These are phyloP conservation scores for Alternaria brassicicola DNA, from an alignment of 2,329 filamentous ascomycete species.

Conservation along the genomic window DNA sequence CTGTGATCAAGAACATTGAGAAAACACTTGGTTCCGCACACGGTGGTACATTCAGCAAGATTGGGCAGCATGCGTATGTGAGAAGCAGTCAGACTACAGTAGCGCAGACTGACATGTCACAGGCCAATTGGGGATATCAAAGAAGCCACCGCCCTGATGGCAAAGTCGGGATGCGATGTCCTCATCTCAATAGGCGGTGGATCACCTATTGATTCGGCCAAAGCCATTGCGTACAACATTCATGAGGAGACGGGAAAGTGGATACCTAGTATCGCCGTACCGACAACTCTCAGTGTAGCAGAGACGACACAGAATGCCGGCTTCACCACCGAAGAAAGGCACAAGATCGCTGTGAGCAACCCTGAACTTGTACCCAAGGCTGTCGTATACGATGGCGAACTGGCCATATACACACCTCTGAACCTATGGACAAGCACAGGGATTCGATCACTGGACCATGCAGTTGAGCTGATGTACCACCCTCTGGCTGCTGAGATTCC, in stretches of 20 bases:
- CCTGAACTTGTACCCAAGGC: slow-evolving; percentile 54
- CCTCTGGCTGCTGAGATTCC: slow-evolving; percentile 58
- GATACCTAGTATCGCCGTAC: slow-evolving; percentile 48
- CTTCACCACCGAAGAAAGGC: slow-evolving; percentile 58
- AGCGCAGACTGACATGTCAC: slow-evolving; percentile 13
- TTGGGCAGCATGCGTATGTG: slow-evolving; percentile 61
- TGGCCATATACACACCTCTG: slow-evolving; percentile 58
- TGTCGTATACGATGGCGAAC: slow-evolving; percentile 60
- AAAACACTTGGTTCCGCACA: slow-evolving; percentile 54
- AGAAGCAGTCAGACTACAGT: not conserved
- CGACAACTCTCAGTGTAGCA: slow-evolving; percentile 56
- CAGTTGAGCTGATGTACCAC: slow-evolving; percentile 62
- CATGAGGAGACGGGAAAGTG: slow-evolving; percentile 47
- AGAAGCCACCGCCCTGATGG: slow-evolving; percentile 45
- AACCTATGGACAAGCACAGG: slow-evolving; percentile 60
- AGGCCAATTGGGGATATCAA: slow-evolving; percentile 46
- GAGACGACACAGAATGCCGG: slow-evolving; percentile 61
- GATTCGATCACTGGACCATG: slow-evolving; percentile 62
- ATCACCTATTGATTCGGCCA: slow-evolving; percentile 58
- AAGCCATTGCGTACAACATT: slow-evolving; percentile 49
- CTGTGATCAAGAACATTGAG: slow-evolving; percentile 60
- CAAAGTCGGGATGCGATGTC: slow-evolving; percentile 45
- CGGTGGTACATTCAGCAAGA: slow-evolving; percentile 61
- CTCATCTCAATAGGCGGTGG: slow-evolving; percentile 53
- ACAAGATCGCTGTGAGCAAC: slow-evolving; percentile 58